Evolutionary conservation across 305 asterid genomes (phyloP), one percentile per base, ranked within the genome.

Genomic region (Fraxinus baroniana): DNA sequence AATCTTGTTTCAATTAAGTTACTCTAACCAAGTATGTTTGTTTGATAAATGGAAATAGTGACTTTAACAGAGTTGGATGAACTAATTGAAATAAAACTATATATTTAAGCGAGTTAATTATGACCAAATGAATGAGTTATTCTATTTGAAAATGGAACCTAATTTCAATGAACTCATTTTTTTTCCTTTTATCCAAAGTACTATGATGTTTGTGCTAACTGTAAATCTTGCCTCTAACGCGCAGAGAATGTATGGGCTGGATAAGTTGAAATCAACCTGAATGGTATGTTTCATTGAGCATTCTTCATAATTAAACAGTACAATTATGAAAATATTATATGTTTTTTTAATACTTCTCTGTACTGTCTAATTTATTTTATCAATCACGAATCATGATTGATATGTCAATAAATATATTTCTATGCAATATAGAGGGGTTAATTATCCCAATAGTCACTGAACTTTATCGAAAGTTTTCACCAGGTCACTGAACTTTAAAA

Each of bases 221-320:
- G 1, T 35, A 76, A 13, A 52, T 64, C 20, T 68, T n/a, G 0
- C 3, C 22, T 32, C 17, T 41, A 10, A 22, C 17, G 26, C 26
- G 85, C 87, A 89, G 92, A 73, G 20, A 83, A 62, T 79, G 46
- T 86, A 84, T 79, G 92, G 77, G 20, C 52, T 89, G 86, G 87
- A 87, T 66, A 87, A 10, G 81, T 78, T 84, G 37, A 89, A 84
- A 81, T 79, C 88, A 30, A 83, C 85, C 3, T 89, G 87, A 87
- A 81, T 73, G 64, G 46, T 46, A 28, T 22, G 35, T 20, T 20
- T 10, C n/a, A 57, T 37, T 0, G 12, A 7, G 44, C 44, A 37
- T 37, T 37, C 12, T 37, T 37, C 7, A 57, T 55, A 55, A n/a
- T 46, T 46, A 46, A n/a, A 52, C 64, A 3, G n/a, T 17, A n/a